These are phyloP conservation scores for Leccinum glutinopallens DNA, from an alignment of 1,284 basidiomycete species.

Conservation along the genomic window DNA sequence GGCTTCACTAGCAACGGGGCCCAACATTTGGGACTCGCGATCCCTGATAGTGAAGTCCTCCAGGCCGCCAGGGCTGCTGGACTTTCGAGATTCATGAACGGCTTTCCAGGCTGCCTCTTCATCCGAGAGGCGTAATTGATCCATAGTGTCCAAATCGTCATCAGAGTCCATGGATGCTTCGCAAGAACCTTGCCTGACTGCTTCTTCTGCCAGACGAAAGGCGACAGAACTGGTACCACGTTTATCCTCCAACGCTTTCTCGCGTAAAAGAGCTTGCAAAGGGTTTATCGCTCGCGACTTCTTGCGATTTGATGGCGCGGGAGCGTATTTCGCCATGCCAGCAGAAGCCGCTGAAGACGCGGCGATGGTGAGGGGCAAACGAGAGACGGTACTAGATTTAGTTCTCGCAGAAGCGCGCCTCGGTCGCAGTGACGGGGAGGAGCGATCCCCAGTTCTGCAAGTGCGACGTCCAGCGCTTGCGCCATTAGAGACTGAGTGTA, in stretches of 20 bases:
- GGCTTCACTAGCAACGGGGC: slow-evolving; percentile 30
- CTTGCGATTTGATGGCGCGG: slow-evolving; percentile 21
- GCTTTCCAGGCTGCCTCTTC: slow-evolving; percentile 43
- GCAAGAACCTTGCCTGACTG: slow-evolving; percentile 34
- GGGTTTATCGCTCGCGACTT: slow-evolving; percentile 45
- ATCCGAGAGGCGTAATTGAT: slow-evolving; percentile 35
- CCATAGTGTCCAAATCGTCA: slow-evolving; percentile 37
- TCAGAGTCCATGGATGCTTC: slow-evolving; percentile 40
- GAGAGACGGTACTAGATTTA: slow-evolving; percentile 16
- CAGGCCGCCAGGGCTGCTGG: slow-evolving; percentile 26
- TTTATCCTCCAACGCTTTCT: slow-evolving; percentile 49
- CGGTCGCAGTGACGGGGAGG: slow-evolving; percentile 10
- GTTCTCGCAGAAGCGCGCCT: slow-evolving; percentile 19
- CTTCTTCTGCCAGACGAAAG: slow-evolving; percentile 47
- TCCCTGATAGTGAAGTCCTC: slow-evolving; percentile 38
- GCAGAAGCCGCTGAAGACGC: slow-evolving; percentile 10
- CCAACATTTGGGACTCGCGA: slow-evolving; percentile 38
- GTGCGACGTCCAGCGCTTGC: neutral
- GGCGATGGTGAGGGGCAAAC: slow-evolving; percentile 17
- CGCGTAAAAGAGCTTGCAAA: slow-evolving; percentile 53
- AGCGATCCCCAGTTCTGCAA: neutral
- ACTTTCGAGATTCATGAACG: slow-evolving; percentile 31
- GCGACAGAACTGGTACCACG: slow-evolving; percentile 47
- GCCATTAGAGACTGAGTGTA: slow-evolving; percentile 19
- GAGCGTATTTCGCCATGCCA: neutral